Conservation (phyloP, 2,329 filamentous ascomycete species). For the Scolecobasidium constrictum region DNA sequence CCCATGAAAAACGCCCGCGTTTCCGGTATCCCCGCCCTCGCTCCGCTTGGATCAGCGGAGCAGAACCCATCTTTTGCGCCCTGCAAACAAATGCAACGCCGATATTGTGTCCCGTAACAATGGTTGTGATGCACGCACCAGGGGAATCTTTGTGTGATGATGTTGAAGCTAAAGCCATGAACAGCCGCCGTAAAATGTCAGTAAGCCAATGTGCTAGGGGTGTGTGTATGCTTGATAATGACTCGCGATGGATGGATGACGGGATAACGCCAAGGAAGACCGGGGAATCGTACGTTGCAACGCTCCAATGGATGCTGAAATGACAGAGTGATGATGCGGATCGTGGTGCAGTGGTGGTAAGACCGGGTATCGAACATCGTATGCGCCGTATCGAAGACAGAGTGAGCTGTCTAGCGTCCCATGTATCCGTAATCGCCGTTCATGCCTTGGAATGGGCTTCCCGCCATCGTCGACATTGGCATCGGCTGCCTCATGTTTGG, state of each 20-base stretch:
- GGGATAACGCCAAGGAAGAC: background rate
- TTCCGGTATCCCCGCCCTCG: background rate
- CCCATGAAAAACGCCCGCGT: background rate
- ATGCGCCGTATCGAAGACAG: background rate
- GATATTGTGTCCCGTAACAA: background rate
- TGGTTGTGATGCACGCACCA: background rate
- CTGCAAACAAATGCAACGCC: background rate
- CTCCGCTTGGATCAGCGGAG: no score
- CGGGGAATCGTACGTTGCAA: background rate
- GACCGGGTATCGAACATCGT: background rate
- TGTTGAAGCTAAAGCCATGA: background rate
- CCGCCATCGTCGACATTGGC: conserved; percentile 7
- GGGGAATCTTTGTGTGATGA: background rate
- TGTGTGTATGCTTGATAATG: background rate
- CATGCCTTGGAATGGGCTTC: conserved; percentile 9
- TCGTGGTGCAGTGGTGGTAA: background rate
- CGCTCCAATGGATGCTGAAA: background rate
- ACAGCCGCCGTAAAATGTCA: background rate
- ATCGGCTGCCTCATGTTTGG: conserved; percentile 4
- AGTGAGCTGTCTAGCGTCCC: conserved; percentile 1
- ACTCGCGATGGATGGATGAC: background rate
- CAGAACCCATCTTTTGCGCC: background rate
- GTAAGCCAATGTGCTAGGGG: background rate
- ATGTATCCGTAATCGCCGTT: conserved; percentile 10
- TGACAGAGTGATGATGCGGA: background rate